Conservation (phyloP, 306 rosid genomes). For the Dryas drummondii region DNA sequence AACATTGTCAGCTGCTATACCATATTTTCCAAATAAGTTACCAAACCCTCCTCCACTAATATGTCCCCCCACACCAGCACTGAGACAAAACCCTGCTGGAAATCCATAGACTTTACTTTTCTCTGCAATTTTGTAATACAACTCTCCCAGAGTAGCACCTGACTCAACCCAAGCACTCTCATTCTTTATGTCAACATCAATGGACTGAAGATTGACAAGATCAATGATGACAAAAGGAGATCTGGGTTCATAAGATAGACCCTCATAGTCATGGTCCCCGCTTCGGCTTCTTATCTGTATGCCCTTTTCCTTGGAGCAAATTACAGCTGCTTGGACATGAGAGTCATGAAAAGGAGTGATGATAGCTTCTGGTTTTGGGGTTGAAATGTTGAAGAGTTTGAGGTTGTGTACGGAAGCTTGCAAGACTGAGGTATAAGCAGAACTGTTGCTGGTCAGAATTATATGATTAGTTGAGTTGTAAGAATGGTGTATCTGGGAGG, state of each 20-base stretch:
- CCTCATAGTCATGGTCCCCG: constrained; percentile 39
- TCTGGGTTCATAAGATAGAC: constrained; percentile 28
- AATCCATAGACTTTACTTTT: constrained; percentile 53
- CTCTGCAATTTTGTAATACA: constrained; percentile 49
- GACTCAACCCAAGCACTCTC: constrained; percentile 63
- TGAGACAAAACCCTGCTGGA: constrained; percentile 69
- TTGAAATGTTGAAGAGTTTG: constrained; percentile 35
- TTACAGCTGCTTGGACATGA: constrained; percentile 28
- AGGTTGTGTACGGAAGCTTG: constrained; percentile 40
- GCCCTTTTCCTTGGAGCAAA: constrained; percentile 17
- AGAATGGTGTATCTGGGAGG: not conserved
- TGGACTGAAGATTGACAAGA: constrained; percentile 30
- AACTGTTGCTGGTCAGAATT: constrained; percentile 17
- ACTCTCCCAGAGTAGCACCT: constrained; percentile 64
- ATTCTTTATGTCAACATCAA: constrained; percentile 35
- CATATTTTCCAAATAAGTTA: constrained; percentile 58
- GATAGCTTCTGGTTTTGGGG: constrained; percentile 45
- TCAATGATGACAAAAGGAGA: constrained; percentile 40
- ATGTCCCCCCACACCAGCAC: constrained; percentile 63
- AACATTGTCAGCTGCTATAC: constrained; percentile 60
- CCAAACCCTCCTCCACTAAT: constrained; percentile 82
- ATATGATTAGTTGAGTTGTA: constrained; percentile 1
- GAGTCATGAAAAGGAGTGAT: constrained; percentile 31
- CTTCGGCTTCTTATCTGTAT: constrained; percentile 28
- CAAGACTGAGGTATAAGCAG: constrained; percentile 33